Conservation (phyloP, 2,329 filamentous ascomycete species). For the Teratosphaeria pseudoeucalypti region DNA sequence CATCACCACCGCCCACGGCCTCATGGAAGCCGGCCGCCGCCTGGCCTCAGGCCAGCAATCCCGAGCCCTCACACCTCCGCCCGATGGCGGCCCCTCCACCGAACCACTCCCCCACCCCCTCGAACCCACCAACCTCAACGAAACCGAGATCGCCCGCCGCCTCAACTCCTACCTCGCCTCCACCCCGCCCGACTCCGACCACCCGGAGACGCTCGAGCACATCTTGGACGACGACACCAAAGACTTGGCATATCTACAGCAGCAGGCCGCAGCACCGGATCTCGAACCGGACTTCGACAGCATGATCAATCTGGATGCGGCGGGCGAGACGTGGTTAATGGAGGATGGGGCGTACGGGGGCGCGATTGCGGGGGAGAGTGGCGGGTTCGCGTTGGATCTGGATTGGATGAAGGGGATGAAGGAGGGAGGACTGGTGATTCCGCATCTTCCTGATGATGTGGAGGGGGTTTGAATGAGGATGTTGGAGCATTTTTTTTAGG, state of each 20-base stretch:
- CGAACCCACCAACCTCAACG: slow-evolving; percentile 20
- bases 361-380: slow-evolving; percentile 22
- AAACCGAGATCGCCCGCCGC: slow-evolving; percentile 38
- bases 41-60: slow-evolving; percentile 15
- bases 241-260: not conserved
- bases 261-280: slow-evolving; percentile 4
- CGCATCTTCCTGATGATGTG: not conserved
- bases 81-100: slow-evolving; percentile 11
- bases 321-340: slow-evolving; percentile 23
- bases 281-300: slow-evolving; percentile 29
- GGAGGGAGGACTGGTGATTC: slow-evolving; percentile 6
- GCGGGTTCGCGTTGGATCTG: slow-evolving; percentile 25
- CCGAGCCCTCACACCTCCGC: slow-evolving; percentile 22
- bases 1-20: slow-evolving; percentile 35
- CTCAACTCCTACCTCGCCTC: slow-evolving; percentile 41
- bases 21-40: slow-evolving; percentile 35
- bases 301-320: slow-evolving; percentile 27
- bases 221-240: not conserved
- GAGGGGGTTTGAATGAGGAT: no score
- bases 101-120: not conserved
- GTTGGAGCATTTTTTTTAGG: no score
- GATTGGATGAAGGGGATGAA: slow-evolving; percentile 27
- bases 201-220: slow-evolving; percentile 2
- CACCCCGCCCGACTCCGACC: slow-evolving; percentile 36
- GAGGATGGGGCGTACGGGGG: slow-evolving; percentile 24